Evolutionary conservation across 148 eudicot genomes (phyloP).

Genomic region (Talinum fruticosum): DNA sequence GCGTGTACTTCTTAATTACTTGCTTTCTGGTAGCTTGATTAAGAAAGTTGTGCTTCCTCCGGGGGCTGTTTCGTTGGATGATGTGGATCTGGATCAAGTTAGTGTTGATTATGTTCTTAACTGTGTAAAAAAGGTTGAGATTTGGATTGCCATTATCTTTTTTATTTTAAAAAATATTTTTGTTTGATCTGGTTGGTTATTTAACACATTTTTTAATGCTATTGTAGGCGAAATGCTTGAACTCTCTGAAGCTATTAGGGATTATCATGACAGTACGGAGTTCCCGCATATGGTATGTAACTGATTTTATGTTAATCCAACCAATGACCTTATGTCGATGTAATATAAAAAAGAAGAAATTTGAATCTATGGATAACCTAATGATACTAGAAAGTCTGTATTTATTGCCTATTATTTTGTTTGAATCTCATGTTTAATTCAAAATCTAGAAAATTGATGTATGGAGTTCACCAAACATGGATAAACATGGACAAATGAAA

Average conservation of each 20-base stretch:
- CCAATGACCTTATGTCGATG: background rate
- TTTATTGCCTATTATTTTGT: background rate
- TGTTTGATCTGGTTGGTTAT: background rate
- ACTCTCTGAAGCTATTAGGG: conserved; percentile 94
- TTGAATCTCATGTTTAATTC: conserved; percentile 1
- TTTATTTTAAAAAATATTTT: background rate
- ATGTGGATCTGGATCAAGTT: conserved; percentile 99
- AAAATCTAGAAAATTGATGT: background rate
- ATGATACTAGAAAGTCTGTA: background rate
- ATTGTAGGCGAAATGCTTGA: conserved; percentile 90
- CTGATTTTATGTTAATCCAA: background rate
- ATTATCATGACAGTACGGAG: conserved; percentile 74
- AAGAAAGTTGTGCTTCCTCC: conserved; percentile 98
- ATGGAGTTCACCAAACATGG: background rate
- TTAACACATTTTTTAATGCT: background rate
- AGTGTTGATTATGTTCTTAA: conserved; percentile 89
- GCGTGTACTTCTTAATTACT: conserved; percentile 71
- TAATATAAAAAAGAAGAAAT: background rate
- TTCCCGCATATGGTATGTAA: conserved; percentile 78
- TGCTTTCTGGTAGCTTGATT: conserved; percentile 88
- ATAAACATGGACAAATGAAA: conserved; percentile 2
- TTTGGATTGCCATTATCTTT: background rate
- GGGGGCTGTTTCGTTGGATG: conserved; percentile 96
- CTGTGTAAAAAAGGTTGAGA: conserved; percentile 74
- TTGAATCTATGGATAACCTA: background rate